phyloP scores from a whole-genome alignment of 306 rosid genomes.

The Prunus dulcis region DNA sequence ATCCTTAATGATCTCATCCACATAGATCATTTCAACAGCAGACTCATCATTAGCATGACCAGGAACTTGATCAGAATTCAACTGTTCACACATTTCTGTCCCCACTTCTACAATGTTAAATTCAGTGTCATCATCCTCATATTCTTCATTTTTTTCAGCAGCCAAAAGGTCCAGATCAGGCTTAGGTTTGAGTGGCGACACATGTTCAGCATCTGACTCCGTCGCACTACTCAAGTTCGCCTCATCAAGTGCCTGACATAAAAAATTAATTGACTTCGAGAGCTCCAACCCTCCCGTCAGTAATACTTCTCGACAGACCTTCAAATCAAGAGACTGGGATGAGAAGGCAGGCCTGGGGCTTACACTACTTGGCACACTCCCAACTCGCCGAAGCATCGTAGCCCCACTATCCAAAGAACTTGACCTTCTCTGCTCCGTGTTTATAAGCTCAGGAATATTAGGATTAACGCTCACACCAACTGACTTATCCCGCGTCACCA shows the following conservation, averaged over 20 bases:
- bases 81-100: slow-evolving; percentile 48
- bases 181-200: slow-evolving; percentile 27
- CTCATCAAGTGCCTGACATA: slow-evolving; percentile 63
- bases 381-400: slow-evolving; percentile 16
- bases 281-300: slow-evolving; percentile 46
- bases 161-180: slow-evolving; percentile 26
- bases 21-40: slow-evolving; percentile 38
- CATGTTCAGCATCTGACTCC: slow-evolving; percentile 27
- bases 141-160: slow-evolving; percentile 39
- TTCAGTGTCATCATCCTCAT: slow-evolving; percentile 37
- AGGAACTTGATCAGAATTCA: slow-evolving; percentile 31
- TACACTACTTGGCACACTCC: slow-evolving; percentile 23
- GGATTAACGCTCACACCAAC: slow-evolving; percentile 33
- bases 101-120: slow-evolving; percentile 56
- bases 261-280: slow-evolving; percentile 53
- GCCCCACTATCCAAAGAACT: slow-evolving; percentile 27
- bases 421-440: slow-evolving; percentile 26
- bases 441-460: slow-evolving; percentile 34
- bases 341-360: slow-evolving; percentile 27
- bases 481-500: slow-evolving; percentile 39
- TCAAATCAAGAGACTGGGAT: slow-evolving; percentile 38
- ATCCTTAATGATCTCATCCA: slow-evolving; percentile 44
- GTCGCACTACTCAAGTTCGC: slow-evolving; percentile 31
- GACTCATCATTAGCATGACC: slow-evolving; percentile 34
- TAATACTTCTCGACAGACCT: slow-evolving; percentile 36